Conservation (phyloP, 768 basidiomycete species). For the Trametes meyenii region DNA sequence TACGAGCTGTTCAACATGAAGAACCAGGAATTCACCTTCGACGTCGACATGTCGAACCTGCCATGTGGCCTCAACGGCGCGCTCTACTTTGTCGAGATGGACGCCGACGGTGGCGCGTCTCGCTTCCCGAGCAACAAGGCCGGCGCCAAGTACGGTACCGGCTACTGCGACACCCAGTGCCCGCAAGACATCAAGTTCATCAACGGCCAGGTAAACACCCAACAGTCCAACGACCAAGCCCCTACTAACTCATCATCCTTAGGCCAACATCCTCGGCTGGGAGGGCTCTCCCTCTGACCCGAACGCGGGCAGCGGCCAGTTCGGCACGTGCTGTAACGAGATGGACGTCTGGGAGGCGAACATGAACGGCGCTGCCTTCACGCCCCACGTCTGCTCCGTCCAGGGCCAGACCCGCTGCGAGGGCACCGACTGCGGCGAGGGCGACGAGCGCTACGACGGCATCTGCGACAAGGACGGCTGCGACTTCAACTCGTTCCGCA, state of each 20-base stretch:
- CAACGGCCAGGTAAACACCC: constrained; percentile 47
- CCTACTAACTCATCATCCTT: constrained; percentile 27
- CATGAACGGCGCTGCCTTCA: constrained; percentile 33
- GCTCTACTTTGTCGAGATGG: constrained; percentile 64
- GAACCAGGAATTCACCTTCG: constrained; percentile 62
- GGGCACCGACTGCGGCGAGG: constrained; percentile 41
- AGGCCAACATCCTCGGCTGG: constrained; percentile 37
- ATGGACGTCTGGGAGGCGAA: constrained; percentile 43
- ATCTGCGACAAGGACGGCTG: constrained; percentile 61
- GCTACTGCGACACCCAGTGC: constrained; percentile 67
- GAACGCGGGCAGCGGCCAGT: constrained; percentile 35
- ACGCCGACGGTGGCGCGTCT: constrained; percentile 54
- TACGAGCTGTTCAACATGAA: constrained; percentile 55
- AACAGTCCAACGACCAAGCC: neutral
- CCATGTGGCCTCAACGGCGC: constrained; percentile 65
- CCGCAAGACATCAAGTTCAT: constrained; percentile 64
- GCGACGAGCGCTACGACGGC: constrained; percentile 42
- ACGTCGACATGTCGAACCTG: constrained; percentile 60
- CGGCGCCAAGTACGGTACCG: constrained; percentile 64
- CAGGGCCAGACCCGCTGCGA: constrained; percentile 51
- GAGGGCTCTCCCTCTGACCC: constrained; percentile 24
- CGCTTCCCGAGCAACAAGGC: constrained; percentile 57
- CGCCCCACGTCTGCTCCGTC: constrained; percentile 37
- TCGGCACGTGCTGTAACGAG: constrained; percentile 39
- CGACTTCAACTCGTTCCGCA: constrained; percentile 66